Evolutionary conservation across 2,329 filamentous ascomycete genomes (phyloP).

Genomic region (Cladobotryum protrusum): DNA sequence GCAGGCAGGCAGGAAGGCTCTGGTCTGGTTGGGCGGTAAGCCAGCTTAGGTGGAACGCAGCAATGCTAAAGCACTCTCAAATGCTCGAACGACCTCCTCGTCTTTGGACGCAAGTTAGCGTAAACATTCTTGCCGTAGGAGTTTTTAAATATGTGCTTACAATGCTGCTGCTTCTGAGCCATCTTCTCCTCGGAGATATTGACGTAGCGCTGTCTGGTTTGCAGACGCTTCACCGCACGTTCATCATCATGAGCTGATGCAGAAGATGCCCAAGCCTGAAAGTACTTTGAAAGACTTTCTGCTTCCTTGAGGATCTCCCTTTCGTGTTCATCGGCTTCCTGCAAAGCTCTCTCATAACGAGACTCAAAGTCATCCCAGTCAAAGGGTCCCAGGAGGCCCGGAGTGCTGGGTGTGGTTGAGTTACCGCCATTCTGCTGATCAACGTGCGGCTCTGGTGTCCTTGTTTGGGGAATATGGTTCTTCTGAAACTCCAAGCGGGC

Average conservation of each 20-base stretch:
- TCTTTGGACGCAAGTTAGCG: constrained; percentile 23
- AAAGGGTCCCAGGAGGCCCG: constrained; percentile 50
- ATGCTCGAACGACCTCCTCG: constrained; percentile 54
- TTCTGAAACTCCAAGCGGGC: constrained; percentile 19
- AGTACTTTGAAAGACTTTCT: constrained; percentile 65
- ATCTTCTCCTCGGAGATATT: constrained; percentile 66
- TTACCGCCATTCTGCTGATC: constrained; percentile 25
- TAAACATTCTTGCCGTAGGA: background rate
- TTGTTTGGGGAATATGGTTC: constrained; percentile 18
- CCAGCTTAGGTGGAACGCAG: constrained; percentile 31
- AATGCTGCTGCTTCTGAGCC: constrained; percentile 70
- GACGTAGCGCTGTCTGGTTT: constrained; percentile 72
- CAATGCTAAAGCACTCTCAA: constrained; percentile 55
- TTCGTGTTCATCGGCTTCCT: constrained; percentile 58
- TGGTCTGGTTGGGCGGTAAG: too few species aligned
- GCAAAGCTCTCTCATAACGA: constrained; percentile 61
- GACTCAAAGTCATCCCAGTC: constrained; percentile 74
- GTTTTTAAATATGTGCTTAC: constrained; percentile 43
- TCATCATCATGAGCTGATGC: constrained; percentile 68
- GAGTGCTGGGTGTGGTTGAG: constrained; percentile 40
- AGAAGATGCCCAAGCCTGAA: constrained; percentile 70
- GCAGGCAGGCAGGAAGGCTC: too few species aligned
- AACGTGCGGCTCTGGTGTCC: constrained; percentile 34
- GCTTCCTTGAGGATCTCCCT: constrained; percentile 61
- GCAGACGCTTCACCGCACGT: constrained; percentile 70